Percentiles rank a stretch among this genome's conserved stretches.
Conservation (phyloP, 768 basidiomycete species). For the Kondoa malvinella region DNA sequence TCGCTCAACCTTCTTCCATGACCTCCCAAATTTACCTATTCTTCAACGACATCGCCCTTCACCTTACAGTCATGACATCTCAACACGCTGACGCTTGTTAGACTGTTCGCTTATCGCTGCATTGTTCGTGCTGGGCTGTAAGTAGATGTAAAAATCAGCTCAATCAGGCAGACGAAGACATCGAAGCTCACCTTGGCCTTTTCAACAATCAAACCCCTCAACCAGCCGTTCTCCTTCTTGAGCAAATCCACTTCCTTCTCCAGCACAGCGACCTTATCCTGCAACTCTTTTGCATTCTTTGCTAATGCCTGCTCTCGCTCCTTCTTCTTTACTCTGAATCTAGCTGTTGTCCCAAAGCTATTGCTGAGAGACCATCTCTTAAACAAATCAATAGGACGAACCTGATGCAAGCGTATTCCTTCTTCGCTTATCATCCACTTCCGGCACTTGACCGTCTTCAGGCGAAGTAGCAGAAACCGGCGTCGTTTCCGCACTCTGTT, state of each 20-base stretch:
- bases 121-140: no score
- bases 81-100: no score
- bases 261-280: conserved; percentile 56
- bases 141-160: no score
- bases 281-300: conserved; percentile 65
- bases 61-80: no score
- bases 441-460: conserved; percentile 31
- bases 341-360: conserved; percentile 36
- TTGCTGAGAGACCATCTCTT: not conserved
- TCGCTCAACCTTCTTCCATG: no score
- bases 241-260: conserved; percentile 82
- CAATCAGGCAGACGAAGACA: no score
- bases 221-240: conserved; percentile 76
- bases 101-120: no score
- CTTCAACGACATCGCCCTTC: no score
- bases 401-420: conserved; percentile 79
- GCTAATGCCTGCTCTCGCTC: conserved; percentile 81
- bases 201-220: conserved; percentile 69
- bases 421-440: conserved; percentile 77
- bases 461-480: not conserved
- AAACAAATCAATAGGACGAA: conserved; percentile 6
- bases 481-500: not conserved
- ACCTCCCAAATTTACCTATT: no score
- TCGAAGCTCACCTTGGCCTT: conserved; percentile 15
- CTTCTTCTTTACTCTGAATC: conserved; percentile 91